Evolutionary conservation across 371 early-diverging fungal species (phyloP), one percentile per base, ranked within the genome.

Genomic region (Coemansia sp.): DNA sequence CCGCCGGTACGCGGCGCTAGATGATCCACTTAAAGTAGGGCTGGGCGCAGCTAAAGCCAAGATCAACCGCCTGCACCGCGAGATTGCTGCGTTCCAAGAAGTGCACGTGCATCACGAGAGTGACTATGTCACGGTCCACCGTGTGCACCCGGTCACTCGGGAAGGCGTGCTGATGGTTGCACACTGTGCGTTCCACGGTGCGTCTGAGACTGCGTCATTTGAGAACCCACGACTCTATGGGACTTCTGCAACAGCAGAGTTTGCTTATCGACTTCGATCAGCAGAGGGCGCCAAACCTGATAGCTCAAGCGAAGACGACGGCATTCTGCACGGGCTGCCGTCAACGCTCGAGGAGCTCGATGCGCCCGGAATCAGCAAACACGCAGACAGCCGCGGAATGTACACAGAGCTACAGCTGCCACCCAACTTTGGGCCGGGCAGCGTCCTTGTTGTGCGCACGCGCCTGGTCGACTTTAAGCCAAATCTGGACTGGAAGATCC

Each of bases 31-130:
- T 53, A 64, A 68, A 4, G 80, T 84, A 0, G 92, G 92, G 6
- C 83, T 91, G 56, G 80, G 85, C 21, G 80, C 81, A 76, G 86
- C 92, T 39, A 97, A 95, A 80, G 82, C 87, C 2, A 78, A 81
- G 26, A 77, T 98, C 42, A 85, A 91, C 64, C 66, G 75, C 13
- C 80, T 95, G 18, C 99, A 97, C 74, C 65, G 80, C 8, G 85
- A 90, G 55, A 86, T 97, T 86, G 90, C 93, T 0, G 69, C 87
- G 24, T 96, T 85, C 73, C 85, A 82, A 26, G 97, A 97, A 69
- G 89, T 94, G 11, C 92, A 95, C 80, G 97, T 98, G 13, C 92
- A 96, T 77, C 95, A 95, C 59, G 95, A 97, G 71, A 87, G 88
- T 64, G 93, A 92, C 82, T 95, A 88, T 62, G 87, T 97, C 40